These are phyloP conservation scores for Geranium rotundifolium DNA, from an alignment of 345 rosid species.

Conservation along the genomic window DNA sequence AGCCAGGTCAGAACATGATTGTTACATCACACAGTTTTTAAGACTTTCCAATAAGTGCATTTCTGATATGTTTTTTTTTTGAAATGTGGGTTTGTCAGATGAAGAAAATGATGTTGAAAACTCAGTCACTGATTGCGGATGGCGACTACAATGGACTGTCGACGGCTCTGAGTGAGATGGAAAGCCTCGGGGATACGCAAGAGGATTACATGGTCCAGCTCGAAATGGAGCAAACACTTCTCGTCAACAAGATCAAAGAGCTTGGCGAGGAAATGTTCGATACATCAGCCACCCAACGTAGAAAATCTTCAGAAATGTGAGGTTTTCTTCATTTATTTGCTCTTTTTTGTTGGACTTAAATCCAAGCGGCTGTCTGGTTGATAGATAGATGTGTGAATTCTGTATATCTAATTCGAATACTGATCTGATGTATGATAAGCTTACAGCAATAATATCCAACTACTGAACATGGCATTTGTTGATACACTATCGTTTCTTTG, in stretches of 20 bases:
- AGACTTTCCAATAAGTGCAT: not conserved
- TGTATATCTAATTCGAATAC: too few species aligned
- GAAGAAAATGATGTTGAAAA: constrained; percentile 52
- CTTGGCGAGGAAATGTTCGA: constrained; percentile 69
- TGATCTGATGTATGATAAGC: too few species aligned
- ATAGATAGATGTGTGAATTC: too few species aligned
- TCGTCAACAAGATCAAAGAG: constrained; percentile 74
- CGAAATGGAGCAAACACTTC: constrained; percentile 74
- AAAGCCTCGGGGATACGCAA: constrained; percentile 59
- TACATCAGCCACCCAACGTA: constrained; percentile 38
- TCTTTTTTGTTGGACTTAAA: too few species aligned
- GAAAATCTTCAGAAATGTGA: constrained; percentile 33
- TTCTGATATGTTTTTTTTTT: not conserved
- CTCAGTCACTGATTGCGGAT: constrained; percentile 52
- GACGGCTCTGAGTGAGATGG: constrained; percentile 55
- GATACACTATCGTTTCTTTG: too few species aligned
- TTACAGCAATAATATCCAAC: too few species aligned
- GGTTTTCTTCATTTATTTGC: not conserved
- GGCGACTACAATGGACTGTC: constrained; percentile 49
- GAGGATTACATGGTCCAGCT: constrained; percentile 75
- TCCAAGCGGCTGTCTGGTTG: too few species aligned
- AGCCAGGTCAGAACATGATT: constrained; percentile 29
- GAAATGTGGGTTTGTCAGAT: constrained; percentile 25
- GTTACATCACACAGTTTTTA: not conserved
- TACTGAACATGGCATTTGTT: too few species aligned